Base-by-base conservation (phyloP, 805 yeast species). In the Candida boidinii region DNA sequence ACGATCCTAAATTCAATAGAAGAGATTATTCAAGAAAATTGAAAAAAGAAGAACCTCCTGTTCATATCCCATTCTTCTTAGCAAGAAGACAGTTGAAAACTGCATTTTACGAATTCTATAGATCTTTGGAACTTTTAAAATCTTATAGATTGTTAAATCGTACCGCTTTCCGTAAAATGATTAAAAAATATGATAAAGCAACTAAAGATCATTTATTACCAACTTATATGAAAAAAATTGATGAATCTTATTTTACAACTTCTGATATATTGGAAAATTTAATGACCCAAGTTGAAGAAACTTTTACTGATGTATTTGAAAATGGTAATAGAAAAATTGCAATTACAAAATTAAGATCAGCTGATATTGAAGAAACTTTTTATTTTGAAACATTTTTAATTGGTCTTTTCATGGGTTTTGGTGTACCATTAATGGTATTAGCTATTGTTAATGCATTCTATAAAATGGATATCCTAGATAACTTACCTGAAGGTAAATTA, bases 181-280 rank as follows among this genome's bases (percentile, higher is more conserved):
- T 86, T 37, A 92, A 92, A 51, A 92, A 92, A 54, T 88, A 75
- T 51, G 98, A 92, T 56, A 92, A 92, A 48, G 66, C 79, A 4
- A 66, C 78, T 2, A 51, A 61, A 10, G 60, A 72, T 8, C 44
- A 60, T 1, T 43, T 68, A 4, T 61, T 73, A 10, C 53, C 59
- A 1, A 39, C 51, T 3, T 85, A 75, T 48, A 66, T 79, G 75
- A 64, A 63, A 15, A 72, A 70, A 34, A 68, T 83, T 6, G 76
- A 77, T 39, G 43, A 50, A 3, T 54, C 76, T n/a, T 66, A 75
- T 44, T 79, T 82, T 49, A 66, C 70, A 20, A 64, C 75, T 5
- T 75, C 84, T 41, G 83, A 75, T 36, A 66, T 72, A 7, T 49
- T 83, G n/a, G 94, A 84, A 33, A 72, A 71, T 35, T 52, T 86